Percentiles rank a stretch among this genome's conserved stretches.
Conservation (phyloP, 2,329 filamentous ascomycete species). For the Colletotrichum musicola region DNA sequence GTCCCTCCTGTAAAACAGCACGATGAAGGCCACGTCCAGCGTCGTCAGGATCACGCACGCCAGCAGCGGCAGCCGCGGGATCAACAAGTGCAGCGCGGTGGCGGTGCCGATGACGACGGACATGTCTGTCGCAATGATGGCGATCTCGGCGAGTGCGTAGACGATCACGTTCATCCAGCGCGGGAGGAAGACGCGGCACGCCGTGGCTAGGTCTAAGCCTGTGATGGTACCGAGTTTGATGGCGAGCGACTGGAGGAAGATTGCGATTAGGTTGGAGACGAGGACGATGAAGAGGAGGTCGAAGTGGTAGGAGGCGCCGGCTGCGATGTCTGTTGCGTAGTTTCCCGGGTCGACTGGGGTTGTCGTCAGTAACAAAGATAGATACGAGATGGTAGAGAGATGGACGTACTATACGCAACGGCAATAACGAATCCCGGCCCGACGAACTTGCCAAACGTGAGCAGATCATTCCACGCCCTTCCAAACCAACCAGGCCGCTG, state of each 20-base stretch:
- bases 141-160: conserved; percentile 73
- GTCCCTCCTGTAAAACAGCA: conserved; percentile 74
- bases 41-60: conserved; percentile 78
- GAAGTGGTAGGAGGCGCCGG: conserved; percentile 75
- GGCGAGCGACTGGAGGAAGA: conserved; percentile 77
- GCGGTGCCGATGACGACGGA: conserved; percentile 80
- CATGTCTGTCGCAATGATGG: conserved; percentile 79
- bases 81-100: conserved; percentile 75
- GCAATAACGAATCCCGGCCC: conserved; percentile 77
- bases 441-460: conserved; percentile 54
- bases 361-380: neutral
- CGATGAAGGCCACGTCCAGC: conserved; percentile 74
- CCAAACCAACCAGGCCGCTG: conserved; percentile 1
- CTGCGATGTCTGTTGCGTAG: conserved; percentile 78
- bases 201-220: conserved; percentile 75
- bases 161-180: conserved; percentile 73
- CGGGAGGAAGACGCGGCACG: conserved; percentile 74
- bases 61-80: conserved; percentile 73
- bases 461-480: conserved; percentile 10
- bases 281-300: conserved; percentile 76
- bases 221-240: conserved; percentile 79
- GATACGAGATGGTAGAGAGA: neutral
- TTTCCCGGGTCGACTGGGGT: conserved; percentile 70
- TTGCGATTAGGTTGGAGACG: conserved; percentile 77
- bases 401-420: conserved; percentile 66